These are phyloP conservation scores for Bipolaris gigantea DNA, from an alignment of 2,329 filamentous ascomycete genomes.

Conservation along the genomic window DNA sequence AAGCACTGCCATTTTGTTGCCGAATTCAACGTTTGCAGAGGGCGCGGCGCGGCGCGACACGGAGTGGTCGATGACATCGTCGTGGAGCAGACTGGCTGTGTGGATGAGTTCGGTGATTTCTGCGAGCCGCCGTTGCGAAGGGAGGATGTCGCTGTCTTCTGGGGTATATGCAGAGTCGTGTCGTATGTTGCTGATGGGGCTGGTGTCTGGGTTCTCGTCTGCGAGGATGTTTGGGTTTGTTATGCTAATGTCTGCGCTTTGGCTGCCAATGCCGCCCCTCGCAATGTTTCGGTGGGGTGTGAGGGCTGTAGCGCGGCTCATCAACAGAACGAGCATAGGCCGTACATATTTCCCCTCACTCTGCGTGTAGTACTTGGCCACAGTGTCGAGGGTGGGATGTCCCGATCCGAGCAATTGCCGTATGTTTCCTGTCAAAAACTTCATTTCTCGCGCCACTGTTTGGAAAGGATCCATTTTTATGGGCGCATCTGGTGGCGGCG, in stretches of 20 bases:
- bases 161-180: slow-evolving; percentile 50
- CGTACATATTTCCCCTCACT: slow-evolving; percentile 96
- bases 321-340: slow-evolving; percentile 90
- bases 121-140: slow-evolving; percentile 87
- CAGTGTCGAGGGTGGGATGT: slow-evolving; percentile 90
- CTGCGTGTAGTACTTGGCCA: slow-evolving; percentile 97
- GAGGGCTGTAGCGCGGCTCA: slow-evolving; percentile 91
- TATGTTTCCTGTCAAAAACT: slow-evolving; percentile 92
- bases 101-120: slow-evolving; percentile 98
- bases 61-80: slow-evolving; percentile 97
- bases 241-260: slow-evolving; percentile 61
- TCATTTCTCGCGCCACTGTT: slow-evolving; percentile 94
- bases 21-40: slow-evolving; percentile 92
- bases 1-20: slow-evolving; percentile 98
- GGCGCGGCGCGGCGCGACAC: slow-evolving; percentile 79
- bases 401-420: slow-evolving; percentile 89
- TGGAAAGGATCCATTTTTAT: slow-evolving; percentile 85
- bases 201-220: slow-evolving; percentile 70
- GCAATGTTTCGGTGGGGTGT: slow-evolving; percentile 59
- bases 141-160: slow-evolving; percentile 71
- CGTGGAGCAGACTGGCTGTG: slow-evolving; percentile 92
- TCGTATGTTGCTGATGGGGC: slow-evolving; percentile 57
- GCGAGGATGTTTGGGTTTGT: slow-evolving; percentile 65
- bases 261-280: slow-evolving; percentile 28
- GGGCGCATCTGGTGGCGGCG: slow-evolving; percentile 61